Evolutionary conservation across 23 red algal genomes (phyloP).

Genomic region (Gracilaria gracilis): DNA sequence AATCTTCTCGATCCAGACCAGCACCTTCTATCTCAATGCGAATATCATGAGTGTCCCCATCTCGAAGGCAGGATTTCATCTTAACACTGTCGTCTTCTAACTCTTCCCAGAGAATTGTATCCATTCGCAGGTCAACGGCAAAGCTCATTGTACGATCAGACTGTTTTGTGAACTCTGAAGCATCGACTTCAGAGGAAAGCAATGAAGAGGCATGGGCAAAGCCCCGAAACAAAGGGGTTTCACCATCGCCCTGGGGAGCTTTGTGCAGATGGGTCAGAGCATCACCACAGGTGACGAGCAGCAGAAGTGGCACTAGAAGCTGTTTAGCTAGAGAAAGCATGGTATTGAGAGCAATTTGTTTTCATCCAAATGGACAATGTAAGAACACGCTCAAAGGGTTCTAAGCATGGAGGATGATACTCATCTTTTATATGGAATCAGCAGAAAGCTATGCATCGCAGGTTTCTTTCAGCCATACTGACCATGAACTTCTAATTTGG

Average conservation of each 20-base stretch:
- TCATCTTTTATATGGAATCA: too few relatives aligned
- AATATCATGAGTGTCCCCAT: too few relatives aligned
- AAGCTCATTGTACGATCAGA: conserved; percentile 6
- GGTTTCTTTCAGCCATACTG: too few relatives aligned
- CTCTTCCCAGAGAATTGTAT: conserved; percentile 18
- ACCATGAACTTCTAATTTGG: too few relatives aligned
- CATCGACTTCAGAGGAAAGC: neutral
- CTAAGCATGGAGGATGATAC: too few relatives aligned
- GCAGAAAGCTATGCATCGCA: too few relatives aligned
- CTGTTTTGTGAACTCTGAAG: neutral
- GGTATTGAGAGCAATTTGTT: neutral
- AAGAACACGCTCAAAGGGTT: too few relatives aligned
- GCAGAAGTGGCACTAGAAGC: neutral
- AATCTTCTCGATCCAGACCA: too few relatives aligned
- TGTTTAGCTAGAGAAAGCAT: neutral
- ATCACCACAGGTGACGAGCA: neutral
- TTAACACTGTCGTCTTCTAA: too few relatives aligned
- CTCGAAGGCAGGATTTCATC: too few relatives aligned
- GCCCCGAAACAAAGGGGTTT: neutral
- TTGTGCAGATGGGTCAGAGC: conserved; percentile 22
- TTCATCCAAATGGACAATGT: too few relatives aligned
- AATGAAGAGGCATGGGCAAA: neutral
- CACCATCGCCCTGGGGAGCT: neutral
- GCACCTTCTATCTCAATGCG: too few relatives aligned
- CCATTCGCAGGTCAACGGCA: conserved; percentile 16